Conservation (phyloP, 805 yeast species). For the Tetrapisispora arboricola region DNA sequence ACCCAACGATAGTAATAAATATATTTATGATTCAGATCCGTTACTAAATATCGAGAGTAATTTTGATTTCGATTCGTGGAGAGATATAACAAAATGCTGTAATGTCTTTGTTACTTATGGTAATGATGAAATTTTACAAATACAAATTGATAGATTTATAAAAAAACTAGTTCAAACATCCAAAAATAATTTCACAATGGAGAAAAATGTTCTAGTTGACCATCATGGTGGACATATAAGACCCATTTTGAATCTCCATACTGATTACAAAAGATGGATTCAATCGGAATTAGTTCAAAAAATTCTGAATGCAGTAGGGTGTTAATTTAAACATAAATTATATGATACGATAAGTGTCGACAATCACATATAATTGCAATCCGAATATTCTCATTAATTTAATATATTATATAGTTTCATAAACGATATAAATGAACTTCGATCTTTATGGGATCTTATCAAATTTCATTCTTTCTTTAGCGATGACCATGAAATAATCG, state of each 20-base stretch:
- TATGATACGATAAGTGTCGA: too few species aligned
- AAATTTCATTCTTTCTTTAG: too few species aligned
- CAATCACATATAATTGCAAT: too few species aligned
- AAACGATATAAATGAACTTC: too few species aligned
- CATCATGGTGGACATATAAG: conserved; percentile 13
- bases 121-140: conserved; percentile 14
- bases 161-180: conserved; percentile 4
- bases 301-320: conserved; percentile 5
- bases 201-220: conserved; percentile 6
- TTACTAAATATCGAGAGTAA: conserved; percentile 14
- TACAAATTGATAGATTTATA: conserved; percentile 11
- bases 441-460: too few species aligned
- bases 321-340: background rate
- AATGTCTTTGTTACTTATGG: conserved; percentile 15
- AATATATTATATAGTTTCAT: too few species aligned
- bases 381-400: too few species aligned
- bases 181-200: conserved; percentile 2
- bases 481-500: too few species aligned
- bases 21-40: conserved; percentile 5
- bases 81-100: conserved; percentile 5
- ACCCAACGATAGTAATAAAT: background rate
- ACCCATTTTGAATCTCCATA: conserved; percentile 5
- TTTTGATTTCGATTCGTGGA: conserved; percentile 13
- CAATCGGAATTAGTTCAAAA: background rate
- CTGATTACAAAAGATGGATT: conserved; percentile 6